Percentiles rank a stretch among this genome's conserved stretches.
phyloP scores from a whole-genome alignment of 805 yeast species.

The Dipodascopsis tothii region DNA sequence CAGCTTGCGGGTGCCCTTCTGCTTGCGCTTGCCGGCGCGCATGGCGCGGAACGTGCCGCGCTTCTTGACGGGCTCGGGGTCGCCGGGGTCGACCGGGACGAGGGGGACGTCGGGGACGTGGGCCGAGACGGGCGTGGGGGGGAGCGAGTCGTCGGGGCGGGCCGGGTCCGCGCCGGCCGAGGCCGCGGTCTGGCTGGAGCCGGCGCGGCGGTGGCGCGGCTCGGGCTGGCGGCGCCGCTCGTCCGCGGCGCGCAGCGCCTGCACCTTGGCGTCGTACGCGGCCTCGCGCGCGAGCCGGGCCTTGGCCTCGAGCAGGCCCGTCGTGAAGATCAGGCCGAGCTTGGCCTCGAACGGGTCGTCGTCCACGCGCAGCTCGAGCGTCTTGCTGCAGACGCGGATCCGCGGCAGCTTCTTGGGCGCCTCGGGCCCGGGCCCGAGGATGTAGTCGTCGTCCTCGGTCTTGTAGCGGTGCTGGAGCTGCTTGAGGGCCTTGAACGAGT shows the following conservation, averaged over 20 bases:
- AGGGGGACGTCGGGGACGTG: background rate
- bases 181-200: background rate
- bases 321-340: slow-evolving; percentile 53
- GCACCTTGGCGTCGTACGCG: slow-evolving; percentile 35
- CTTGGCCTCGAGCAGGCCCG: slow-evolving; percentile 51
- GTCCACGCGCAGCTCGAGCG: slow-evolving; percentile 59
- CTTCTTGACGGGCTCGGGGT: background rate
- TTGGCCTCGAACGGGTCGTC: slow-evolving; percentile 87
- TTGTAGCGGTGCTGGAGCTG: slow-evolving; percentile 39
- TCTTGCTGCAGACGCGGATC: slow-evolving; percentile 47
- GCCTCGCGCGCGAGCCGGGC: slow-evolving; percentile 47
- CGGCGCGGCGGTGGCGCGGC: background rate
- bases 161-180: background rate
- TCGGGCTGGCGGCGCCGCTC: slow-evolving; percentile 2
- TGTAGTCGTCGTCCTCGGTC: slow-evolving; percentile 22
- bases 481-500: slow-evolving; percentile 55
- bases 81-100: background rate
- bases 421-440: slow-evolving; percentile 21
- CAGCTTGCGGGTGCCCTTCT: slow-evolving; percentile 1
- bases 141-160: background rate
- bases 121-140: background rate
- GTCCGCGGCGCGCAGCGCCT: slow-evolving; percentile 20
- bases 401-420: slow-evolving; percentile 35
- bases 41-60: slow-evolving; percentile 10
- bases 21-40: slow-evolving; percentile 1